phyloP scores from a whole-genome alignment of 2,329 filamentous ascomycete genomes.

The Penicillium sp. region DNA sequence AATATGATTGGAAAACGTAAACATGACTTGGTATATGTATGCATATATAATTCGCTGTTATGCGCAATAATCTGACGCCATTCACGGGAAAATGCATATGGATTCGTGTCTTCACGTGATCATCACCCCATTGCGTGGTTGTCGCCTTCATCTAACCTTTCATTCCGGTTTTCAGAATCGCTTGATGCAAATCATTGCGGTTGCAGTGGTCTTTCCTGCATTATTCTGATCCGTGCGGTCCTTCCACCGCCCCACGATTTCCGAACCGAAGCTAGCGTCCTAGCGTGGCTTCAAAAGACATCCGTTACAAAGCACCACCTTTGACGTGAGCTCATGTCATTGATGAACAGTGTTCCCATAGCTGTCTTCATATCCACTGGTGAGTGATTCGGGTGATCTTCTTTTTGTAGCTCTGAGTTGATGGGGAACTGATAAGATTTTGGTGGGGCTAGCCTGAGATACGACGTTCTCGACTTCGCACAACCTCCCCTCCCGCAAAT shows the following conservation, averaged over 20 bases:
- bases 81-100: no score
- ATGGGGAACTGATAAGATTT: conserved; percentile 8
- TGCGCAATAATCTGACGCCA: no score
- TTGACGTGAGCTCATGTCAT: background rate
- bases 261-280: background rate
- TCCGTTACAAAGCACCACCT: background rate
- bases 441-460: conserved; percentile 25
- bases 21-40: background rate
- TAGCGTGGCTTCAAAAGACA: background rate
- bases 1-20: background rate
- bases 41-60: no score
- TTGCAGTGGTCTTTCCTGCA: background rate
- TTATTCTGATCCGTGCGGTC: background rate
- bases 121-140: background rate
- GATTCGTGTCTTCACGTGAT: no score
- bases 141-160: background rate
- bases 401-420: background rate
- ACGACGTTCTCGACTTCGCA: conserved; percentile 31
- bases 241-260: background rate
- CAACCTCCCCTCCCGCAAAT: conserved; percentile 34
- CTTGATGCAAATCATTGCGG: background rate
- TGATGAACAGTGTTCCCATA: background rate
- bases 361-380: background rate
- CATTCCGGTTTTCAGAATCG: background rate
- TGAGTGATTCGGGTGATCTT: background rate